Evolutionary conservation across 208 protist species (phyloP).

Genomic region (Leishmania gerbilli): DNA sequence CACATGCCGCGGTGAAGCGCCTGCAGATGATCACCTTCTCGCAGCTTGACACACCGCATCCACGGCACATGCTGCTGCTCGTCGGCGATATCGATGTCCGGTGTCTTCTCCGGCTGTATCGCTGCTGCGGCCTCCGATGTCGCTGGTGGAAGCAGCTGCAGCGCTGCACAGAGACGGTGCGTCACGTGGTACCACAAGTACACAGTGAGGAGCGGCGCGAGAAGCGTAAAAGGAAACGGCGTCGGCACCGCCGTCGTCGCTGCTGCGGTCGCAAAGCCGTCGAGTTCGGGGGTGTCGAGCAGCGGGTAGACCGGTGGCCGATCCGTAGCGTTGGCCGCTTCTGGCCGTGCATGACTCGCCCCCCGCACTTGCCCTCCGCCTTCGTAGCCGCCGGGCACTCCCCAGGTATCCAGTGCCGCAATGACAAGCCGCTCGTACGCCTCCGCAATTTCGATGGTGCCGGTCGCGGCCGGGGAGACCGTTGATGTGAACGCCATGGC

Average conservation of each 20-base stretch:
- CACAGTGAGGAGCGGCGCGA: conserved; percentile 27
- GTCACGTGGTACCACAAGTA: conserved; percentile 34
- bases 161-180: conserved; percentile 18
- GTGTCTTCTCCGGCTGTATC: neutral
- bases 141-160: conserved; percentile 16
- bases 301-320: conserved; percentile 22
- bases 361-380: neutral
- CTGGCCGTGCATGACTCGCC: neutral
- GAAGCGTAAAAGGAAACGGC: conserved; percentile 26
- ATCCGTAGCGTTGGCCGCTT: neutral
- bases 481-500: conserved; percentile 10
- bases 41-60: conserved; percentile 4
- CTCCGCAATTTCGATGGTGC: neutral
- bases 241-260: neutral
- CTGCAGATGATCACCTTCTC: conserved; percentile 3
- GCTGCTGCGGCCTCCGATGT: too few relatives aligned
- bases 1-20: conserved; percentile 26
- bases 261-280: neutral
- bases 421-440: conserved; percentile 7
- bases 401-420: conserved; percentile 13
- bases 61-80: conserved; percentile 4
- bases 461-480: neutral
- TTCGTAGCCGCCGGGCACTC: neutral
- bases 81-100: neutral
- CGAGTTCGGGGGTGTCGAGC: neutral